Conservation (phyloP, 495 filamentous ascomycete species). For the Lepidopterella palustris region DNA sequence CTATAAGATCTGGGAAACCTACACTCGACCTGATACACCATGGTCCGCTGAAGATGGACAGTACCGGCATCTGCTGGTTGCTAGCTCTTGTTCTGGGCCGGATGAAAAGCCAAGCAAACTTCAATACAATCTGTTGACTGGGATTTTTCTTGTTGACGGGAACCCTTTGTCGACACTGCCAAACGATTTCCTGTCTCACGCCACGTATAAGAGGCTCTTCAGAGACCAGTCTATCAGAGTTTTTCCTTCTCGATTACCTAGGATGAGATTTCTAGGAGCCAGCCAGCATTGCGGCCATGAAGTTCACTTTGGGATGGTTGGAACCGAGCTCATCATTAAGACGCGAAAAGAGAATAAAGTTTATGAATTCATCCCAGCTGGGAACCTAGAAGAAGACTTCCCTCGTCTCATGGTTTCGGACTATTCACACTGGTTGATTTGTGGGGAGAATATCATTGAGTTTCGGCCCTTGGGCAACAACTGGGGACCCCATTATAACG, state of each 20-base stretch:
- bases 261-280: conserved; percentile 43
- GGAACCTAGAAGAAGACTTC: conserved; percentile 40
- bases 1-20: neutral
- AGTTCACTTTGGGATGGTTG: conserved; percentile 38
- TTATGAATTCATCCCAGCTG: conserved; percentile 43
- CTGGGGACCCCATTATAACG: neutral
- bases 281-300: conserved; percentile 29
- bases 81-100: neutral
- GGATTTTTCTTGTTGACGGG: conserved; percentile 51
- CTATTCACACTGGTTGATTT: conserved; percentile 53
- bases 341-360: conserved; percentile 4
- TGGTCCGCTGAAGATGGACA: neutral
- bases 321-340: conserved; percentile 26
- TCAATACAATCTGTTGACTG: conserved; percentile 48
- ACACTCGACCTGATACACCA: neutral
- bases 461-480: conserved; percentile 39
- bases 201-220: conserved; percentile 40
- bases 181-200: conserved; percentile 39
- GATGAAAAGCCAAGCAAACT: conserved; percentile 14
- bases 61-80: neutral
- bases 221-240: conserved; percentile 30
- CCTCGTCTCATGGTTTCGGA: conserved; percentile 42
- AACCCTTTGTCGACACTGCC: conserved; percentile 46
- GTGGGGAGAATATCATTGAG: conserved; percentile 41
- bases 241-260: conserved; percentile 40